These are phyloP conservation scores for Pelargonium fulgidum DNA, from an alignment of 441 rosid species.

Conservation along the genomic window DNA sequence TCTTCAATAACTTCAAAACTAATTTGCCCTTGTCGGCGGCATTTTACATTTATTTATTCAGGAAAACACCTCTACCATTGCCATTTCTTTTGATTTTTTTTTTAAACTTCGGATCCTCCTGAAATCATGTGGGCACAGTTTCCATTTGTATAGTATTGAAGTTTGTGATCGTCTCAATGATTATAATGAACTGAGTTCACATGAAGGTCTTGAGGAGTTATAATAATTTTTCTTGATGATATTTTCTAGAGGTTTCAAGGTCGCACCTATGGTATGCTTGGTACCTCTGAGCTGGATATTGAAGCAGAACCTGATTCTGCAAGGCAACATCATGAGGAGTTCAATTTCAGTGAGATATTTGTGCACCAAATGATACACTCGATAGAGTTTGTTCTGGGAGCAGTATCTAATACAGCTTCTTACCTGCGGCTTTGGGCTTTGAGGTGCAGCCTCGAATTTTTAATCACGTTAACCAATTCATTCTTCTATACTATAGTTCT, in stretches of 20 bases:
- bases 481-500: slow-evolving; percentile 11
- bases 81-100: no score
- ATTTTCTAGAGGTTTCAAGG: slow-evolving; percentile 72
- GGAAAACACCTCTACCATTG: no score
- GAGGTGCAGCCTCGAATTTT: not conserved
- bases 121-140: not conserved
- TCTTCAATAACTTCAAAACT: not conserved
- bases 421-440: slow-evolving; percentile 91
- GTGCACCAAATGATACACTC: slow-evolving; percentile 94
- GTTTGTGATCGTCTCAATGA: not conserved
- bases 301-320: slow-evolving; percentile 46
- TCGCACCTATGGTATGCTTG: slow-evolving; percentile 44
- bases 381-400: slow-evolving; percentile 91
- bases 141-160: not conserved
- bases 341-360: slow-evolving; percentile 86
- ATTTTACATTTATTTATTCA: no score
- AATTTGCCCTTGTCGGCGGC: not conserved
- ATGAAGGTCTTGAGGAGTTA: not conserved
- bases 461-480: slow-evolving; percentile 11
- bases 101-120: no score
- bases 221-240: not conserved
- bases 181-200: not conserved
- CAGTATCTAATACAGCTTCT: slow-evolving; percentile 95
- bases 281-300: slow-evolving; percentile 29
- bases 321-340: slow-evolving; percentile 40